Evolutionary conservation across 2,329 filamentous ascomycete species (phyloP), one percentile per base, ranked within the genome.

Genomic region (Botrytis cinerea): DNA sequence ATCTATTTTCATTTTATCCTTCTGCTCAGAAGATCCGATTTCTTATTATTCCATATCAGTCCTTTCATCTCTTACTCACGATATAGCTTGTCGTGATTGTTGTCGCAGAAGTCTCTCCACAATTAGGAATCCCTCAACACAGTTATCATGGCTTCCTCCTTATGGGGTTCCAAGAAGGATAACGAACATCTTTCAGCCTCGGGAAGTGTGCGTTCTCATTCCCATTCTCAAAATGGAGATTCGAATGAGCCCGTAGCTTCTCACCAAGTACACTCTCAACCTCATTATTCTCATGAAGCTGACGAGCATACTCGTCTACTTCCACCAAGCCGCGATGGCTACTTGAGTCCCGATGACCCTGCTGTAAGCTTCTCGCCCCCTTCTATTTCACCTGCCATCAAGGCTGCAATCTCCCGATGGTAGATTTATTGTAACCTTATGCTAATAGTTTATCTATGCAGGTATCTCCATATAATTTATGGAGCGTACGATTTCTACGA

Each of bases 381-480:
- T 8, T 32, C 14, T 10, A n/a, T 32, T n/a, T 6, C 20, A 54
- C 40, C 16, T 9, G 14, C 35, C 54, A 61, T 14, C 28, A 20
- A 43, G 18, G 40, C 46, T 22, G 38, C 32, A 20, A 72, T 28
- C 32, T 2, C 54, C 18, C n/a, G 18, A 32, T 20, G n/a, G 48
- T 1, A n/a, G 6, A 9, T 16, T 32, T 4, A 68, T 54, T 20
- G n/a, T 40, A 28, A 43, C 6, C 25, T 57, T 38, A 43, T 43
- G 16, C 20, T 51, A 62, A 64, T 66, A 35, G 14, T 63, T 32
- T 28, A 20, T 22, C 8, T 28, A 45, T 16, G n/a, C 59, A 82
- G 80, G 91, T 93, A 38, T 93, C 94, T 4, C 96, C 96, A 0
- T 98, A 98, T 84, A 99, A 99, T 79, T 88, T 98, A 54, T 97